Base-by-base conservation (phyloP, 2,329 filamentous ascomycete species). In the Mariannaea sp. region DNA sequence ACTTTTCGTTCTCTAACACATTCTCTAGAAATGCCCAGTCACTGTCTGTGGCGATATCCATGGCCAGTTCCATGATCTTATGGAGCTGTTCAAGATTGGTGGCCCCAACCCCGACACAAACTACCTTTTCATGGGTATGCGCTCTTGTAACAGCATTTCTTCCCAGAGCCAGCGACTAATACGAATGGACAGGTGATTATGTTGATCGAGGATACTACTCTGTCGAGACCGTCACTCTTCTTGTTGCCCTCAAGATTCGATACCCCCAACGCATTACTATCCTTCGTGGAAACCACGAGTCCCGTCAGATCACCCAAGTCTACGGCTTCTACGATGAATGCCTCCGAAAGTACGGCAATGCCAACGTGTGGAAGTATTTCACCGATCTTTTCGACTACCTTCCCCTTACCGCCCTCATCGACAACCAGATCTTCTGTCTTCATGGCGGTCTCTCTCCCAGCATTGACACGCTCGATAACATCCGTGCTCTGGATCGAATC, bases 281-380 rank as follows among this genome's bases (percentile, higher is more conserved):
- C 72, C 89, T 99, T 65, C 92, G 94, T 71, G 94, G 94, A 70
- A 99, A 99, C 77, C 94, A 99, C 83, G 94, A 99, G 78, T 97
- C 92, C 60, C 88, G 94, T 67, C 94, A 99, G 77, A 99, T 99
- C 74, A 99, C 94, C 39, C 93, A 97, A 75, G 94, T 99, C 55
- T 99, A 99, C 73, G 94, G 94, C 58, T 99, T 99, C 79, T 99
- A 99, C 79, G 94, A 97, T 73, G 94, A 99, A 75, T 99, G 94
- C 73, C 85, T 97, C 67, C 90, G 92, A 72, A 99, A 99, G 79
- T 99, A 99, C 73, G 94, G 94, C 73, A 97, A 97, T 70, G 93
- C 94, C 58, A 97, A 96, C 66, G 94, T 99, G 60, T 99, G 94
- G 94, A 97, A 97, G 80, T 97, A 91, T 73, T 99, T 96, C 73